phyloP scores from a whole-genome alignment of 1,284 basidiomycete genomes.

The Malassezia yamatoensis region DNA sequence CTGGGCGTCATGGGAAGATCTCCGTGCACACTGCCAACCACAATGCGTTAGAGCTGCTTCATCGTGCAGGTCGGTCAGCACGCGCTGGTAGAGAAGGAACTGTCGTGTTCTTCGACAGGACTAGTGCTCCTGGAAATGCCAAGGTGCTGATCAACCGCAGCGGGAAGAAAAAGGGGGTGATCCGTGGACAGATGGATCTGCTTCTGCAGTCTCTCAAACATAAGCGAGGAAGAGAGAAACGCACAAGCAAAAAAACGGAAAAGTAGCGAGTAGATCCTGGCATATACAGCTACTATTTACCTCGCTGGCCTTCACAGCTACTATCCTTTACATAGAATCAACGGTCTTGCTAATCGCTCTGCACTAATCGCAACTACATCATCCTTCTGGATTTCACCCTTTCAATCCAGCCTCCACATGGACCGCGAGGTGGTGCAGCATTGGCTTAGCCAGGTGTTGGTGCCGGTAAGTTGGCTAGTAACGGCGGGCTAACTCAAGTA shows the following conservation, averaged over 20 bases:
- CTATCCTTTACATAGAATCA: too few relatives aligned
- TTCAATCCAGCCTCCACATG: constrained; percentile 19
- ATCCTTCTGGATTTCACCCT: too few relatives aligned
- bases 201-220: constrained; percentile 2
- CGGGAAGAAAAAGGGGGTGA: constrained; percentile 14
- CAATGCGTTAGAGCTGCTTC: constrained; percentile 69
- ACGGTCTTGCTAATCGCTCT: too few relatives aligned
- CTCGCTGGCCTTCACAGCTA: too few relatives aligned
- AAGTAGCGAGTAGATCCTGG: too few relatives aligned
- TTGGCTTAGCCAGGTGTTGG: constrained; percentile 38
- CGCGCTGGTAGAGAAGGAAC: constrained; percentile 62
- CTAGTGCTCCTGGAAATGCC: constrained; percentile 16
- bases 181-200: constrained; percentile 18
- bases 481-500: constrained; percentile 52
- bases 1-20: constrained; percentile 8
- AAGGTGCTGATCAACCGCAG: constrained; percentile 17
- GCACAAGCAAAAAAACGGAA: too few relatives aligned
- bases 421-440: constrained; percentile 37
- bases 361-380: too few relatives aligned
- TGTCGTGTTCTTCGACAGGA: constrained; percentile 49
- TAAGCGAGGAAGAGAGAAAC: too few relatives aligned
- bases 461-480: constrained; percentile 17
- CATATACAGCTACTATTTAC: too few relatives aligned
- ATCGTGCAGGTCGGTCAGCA: constrained; percentile 60
- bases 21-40: constrained; percentile 73